A percentile compares a stretch with the other conserved stretches of the same genome.
phyloP scores from a whole-genome alignment of 305 asterid species.

The Solanum hybrid region DNA sequence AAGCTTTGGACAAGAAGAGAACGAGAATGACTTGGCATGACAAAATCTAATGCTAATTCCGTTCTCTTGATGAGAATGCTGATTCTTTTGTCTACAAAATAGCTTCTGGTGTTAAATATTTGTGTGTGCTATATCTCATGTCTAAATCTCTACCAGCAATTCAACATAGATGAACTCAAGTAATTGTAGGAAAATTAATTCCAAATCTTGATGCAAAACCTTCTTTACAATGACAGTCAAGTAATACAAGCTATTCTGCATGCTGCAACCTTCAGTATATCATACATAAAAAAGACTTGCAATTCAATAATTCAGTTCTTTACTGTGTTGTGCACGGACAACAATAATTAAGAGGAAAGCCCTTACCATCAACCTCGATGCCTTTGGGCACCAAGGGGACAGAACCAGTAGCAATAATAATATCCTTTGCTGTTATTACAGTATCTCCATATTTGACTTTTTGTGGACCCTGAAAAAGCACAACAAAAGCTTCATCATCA shows the following conservation, averaged over 20 bases:
- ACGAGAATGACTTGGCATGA: neutral
- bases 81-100: neutral
- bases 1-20: neutral
- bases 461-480: constrained; percentile 72
- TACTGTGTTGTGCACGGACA: neutral
- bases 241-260: neutral
- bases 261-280: neutral
- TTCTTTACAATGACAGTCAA: neutral
- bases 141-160: neutral
- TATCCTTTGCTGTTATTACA: constrained; percentile 73
- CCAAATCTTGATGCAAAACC: neutral
- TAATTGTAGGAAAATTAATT: neutral
- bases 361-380: constrained; percentile 90
- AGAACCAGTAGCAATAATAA: constrained; percentile 93
- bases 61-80: neutral
- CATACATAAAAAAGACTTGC: neutral
- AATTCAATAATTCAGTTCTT: neutral
- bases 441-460: constrained; percentile 70
- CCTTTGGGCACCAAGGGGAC: constrained; percentile 91
- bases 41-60: neutral
- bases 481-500: neutral
- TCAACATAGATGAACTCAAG: neutral
- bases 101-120: neutral
- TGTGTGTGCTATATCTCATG: neutral
- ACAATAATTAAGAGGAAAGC: constrained; percentile 17